Evolutionary conservation across 148 eudicot species (phyloP).

Genomic region (Diospyros kaki): DNA sequence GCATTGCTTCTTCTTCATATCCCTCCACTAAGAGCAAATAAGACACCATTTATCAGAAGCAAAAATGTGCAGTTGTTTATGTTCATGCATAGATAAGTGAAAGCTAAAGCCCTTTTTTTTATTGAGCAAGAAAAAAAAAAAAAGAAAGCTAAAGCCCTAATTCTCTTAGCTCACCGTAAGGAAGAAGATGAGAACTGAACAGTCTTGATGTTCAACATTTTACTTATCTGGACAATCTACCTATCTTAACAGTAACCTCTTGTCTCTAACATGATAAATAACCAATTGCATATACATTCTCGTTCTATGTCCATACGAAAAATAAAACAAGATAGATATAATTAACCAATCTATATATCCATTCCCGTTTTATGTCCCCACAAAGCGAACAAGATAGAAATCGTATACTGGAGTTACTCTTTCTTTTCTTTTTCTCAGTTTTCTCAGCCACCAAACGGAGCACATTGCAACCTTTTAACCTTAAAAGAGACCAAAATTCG

Average conservation of each 20-base stretch:
- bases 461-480: neutral
- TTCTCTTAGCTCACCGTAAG: no score
- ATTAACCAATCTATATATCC: neutral
- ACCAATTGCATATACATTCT: no score
- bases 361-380: neutral
- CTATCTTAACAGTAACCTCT: neutral
- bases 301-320: no score
- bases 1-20: conserved; percentile 59
- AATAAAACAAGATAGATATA: no score
- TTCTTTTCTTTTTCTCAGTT: no score
- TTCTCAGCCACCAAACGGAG: no score
- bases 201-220: neutral
- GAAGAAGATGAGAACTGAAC: neutral
- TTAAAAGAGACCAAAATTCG: neutral
- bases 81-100: conserved; percentile 2
- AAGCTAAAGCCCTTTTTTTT: neutral
- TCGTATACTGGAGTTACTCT: no score
- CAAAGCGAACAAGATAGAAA: neutral
- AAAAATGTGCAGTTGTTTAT: neutral
- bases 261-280: neutral
- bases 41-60: neutral
- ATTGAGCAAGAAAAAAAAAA: neutral
- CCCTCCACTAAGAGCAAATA: conserved; percentile 53
- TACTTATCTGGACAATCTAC: neutral
- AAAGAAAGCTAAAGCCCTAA: neutral